These are phyloP conservation scores for Priceomyces medius DNA, from an alignment of 805 yeast genomes.

Conservation along the genomic window DNA sequence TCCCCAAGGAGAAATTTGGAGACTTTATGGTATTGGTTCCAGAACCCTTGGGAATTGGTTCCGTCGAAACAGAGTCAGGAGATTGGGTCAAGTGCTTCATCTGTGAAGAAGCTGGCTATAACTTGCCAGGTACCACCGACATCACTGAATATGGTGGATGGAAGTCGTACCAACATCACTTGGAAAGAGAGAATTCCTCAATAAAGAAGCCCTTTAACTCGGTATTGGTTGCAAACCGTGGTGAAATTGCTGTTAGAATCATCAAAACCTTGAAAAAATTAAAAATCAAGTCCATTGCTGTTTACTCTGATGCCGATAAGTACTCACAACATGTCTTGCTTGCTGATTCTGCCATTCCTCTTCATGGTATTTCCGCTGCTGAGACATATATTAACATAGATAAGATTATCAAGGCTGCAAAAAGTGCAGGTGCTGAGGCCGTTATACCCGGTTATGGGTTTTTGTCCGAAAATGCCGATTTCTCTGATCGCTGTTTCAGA, in stretches of 20 bases:
- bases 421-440: conserved; percentile 83
- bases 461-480: conserved; percentile 93
- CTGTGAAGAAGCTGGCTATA: conserved; percentile 89
- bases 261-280: conserved; percentile 83
- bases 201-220: conserved; percentile 63
- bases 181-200: conserved; percentile 20
- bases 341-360: conserved; percentile 80
- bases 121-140: conserved; percentile 67
- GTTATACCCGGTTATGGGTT: conserved; percentile 98
- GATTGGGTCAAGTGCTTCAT: conserved; percentile 89
- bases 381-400: conserved; percentile 87
- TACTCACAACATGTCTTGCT: conserved; percentile 81
- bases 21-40: conserved; percentile 86
- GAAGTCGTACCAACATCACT: conserved; percentile 57
- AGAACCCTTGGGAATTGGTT: conserved; percentile 92
- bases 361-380: conserved; percentile 81
- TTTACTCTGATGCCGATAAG: conserved; percentile 87
- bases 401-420: conserved; percentile 83
- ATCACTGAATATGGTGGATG: conserved; percentile 90
- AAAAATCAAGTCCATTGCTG: conserved; percentile 77
- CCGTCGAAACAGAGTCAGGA: conserved; percentile 79
- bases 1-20: conserved; percentile 79
- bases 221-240: conserved; percentile 95
- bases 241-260: conserved; percentile 95
- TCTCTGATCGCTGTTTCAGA: conserved; percentile 78